Conservation (phyloP, 202 grass and related monocot species). For the Schoenoplectus triqueter region DNA sequence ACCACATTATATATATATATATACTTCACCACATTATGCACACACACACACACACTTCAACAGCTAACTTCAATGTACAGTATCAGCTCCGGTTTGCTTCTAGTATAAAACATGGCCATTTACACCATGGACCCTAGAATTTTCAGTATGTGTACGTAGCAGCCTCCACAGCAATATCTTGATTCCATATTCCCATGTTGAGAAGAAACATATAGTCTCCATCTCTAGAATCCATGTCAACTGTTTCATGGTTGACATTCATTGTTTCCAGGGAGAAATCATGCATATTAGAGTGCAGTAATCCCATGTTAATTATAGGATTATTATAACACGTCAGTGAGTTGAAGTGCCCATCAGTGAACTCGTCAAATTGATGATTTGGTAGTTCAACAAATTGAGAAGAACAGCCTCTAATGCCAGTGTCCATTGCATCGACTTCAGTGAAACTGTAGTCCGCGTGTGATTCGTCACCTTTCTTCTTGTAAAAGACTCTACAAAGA, state of each 20-base stretch:
- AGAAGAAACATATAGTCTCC: slow-evolving; percentile 30
- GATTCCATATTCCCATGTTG: slow-evolving; percentile 21
- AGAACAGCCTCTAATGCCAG: neutral
- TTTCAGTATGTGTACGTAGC: neutral
- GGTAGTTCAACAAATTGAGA: neutral
- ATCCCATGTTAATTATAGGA: slow-evolving; percentile 22
- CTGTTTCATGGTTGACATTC: slow-evolving; percentile 21
- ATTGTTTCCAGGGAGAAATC: slow-evolving; percentile 16
- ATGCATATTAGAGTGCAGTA: neutral
- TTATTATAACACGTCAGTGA: slow-evolving; percentile 3
- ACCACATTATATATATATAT: neutral
- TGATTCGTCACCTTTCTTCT: slow-evolving; percentile 60
- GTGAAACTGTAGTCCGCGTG: neutral
- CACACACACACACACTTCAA: neutral
- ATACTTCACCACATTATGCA: too few relatives aligned
- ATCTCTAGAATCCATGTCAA: slow-evolving; percentile 32
- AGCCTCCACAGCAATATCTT: neutral
- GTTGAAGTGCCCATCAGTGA: neutral
- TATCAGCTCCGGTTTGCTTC: neutral
- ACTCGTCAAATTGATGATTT: neutral
- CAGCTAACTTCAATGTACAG: neutral
- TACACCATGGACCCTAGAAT: slow-evolving; percentile 9
- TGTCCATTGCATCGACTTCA: neutral
- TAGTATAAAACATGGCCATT: slow-evolving; percentile 15
- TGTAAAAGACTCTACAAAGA: slow-evolving; percentile 80